Percentiles rank a stretch among this genome's conserved stretches.
phyloP scores from a whole-genome alignment of 768 basidiomycete genomes.

The Suillus sp. region DNA sequence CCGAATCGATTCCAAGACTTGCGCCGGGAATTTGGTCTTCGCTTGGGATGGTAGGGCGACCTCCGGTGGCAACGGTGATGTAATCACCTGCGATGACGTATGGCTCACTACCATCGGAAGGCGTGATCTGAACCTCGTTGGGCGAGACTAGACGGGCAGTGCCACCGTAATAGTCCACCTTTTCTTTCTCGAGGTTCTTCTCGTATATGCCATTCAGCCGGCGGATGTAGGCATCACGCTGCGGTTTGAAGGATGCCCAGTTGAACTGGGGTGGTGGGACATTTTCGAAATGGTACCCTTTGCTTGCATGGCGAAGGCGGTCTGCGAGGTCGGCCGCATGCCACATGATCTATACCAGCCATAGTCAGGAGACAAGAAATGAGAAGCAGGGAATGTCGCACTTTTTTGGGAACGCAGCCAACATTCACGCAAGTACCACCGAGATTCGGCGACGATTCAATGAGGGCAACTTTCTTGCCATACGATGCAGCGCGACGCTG shows the following conservation, averaged over 20 bases:
- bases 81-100: slow-evolving; percentile 78
- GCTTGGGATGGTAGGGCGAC: slow-evolving; percentile 75
- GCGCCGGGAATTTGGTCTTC: slow-evolving; percentile 88
- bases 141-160: slow-evolving; percentile 71
- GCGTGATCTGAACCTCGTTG: slow-evolving; percentile 72
- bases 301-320: slow-evolving; percentile 71
- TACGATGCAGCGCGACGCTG: slow-evolving; percentile 91
- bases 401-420: slow-evolving; percentile 98
- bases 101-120: slow-evolving; percentile 58
- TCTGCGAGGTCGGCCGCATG: slow-evolving; percentile 90
- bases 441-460: slow-evolving; percentile 72
- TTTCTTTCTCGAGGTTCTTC: slow-evolving; percentile 82
- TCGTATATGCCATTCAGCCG: slow-evolving; percentile 91
- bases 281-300: slow-evolving; percentile 74
- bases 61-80: slow-evolving; percentile 86
- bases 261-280: slow-evolving; percentile 65
- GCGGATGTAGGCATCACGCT: slow-evolving; percentile 94
- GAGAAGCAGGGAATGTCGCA: slow-evolving; percentile 27
- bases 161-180: slow-evolving; percentile 86
- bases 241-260: slow-evolving; percentile 90
- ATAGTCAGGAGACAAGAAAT: slow-evolving; percentile 6
- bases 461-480: slow-evolving; percentile 90
- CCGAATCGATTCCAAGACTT: slow-evolving; percentile 86
- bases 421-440: slow-evolving; percentile 99
- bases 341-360: slow-evolving; percentile 85